Percentiles rank a stretch among this genome's conserved stretches.
Evolutionary conservation across 1,284 basidiomycete genomes (phyloP).

Genomic region (Moesziomyces parantarcticus): DNA sequence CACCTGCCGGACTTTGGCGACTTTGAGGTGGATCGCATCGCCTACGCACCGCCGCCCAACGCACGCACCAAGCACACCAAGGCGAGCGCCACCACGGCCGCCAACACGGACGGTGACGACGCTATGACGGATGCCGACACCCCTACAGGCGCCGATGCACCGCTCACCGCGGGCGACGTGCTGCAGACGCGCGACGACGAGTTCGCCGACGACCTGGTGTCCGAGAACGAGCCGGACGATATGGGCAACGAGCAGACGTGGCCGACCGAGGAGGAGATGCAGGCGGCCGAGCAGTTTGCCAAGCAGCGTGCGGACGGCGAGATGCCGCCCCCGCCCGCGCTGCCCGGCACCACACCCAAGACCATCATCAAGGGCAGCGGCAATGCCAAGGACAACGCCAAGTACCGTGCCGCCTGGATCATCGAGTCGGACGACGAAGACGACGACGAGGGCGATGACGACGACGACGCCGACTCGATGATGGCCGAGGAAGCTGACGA

Average conservation of each 20-base stretch:
- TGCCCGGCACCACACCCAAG: conserved; percentile 67
- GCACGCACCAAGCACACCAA: conserved; percentile 35
- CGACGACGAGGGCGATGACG: conserved; percentile 72
- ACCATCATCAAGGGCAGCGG: conserved; percentile 59
- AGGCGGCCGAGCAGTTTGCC: conserved; percentile 55
- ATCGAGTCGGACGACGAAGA: conserved; percentile 60
- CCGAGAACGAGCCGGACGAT: conserved; percentile 87
- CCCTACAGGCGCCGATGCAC: conserved; percentile 57
- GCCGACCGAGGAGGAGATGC: conserved; percentile 97
- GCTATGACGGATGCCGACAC: conserved; percentile 17
- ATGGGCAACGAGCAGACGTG: conserved; percentile 96
- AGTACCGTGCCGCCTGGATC: conserved; percentile 65
- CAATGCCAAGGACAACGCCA: conserved; percentile 66
- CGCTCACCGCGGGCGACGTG: conserved; percentile 71
- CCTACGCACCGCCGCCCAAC: conserved; percentile 49
- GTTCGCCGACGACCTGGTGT: conserved; percentile 86
- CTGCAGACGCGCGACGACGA: conserved; percentile 73
- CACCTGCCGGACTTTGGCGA: conserved; percentile 91
- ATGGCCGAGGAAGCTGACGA: conserved; percentile 73
- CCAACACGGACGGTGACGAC: conserved; percentile 13
- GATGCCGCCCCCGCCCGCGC: conserved; percentile 65
- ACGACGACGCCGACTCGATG: conserved; percentile 80
- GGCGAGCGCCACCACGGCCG: conserved; percentile 28
- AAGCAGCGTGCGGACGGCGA: conserved; percentile 34
- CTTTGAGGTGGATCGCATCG: conserved; percentile 82